Base-by-base conservation (phyloP, 2,329 filamentous ascomycete species). In the Graphiopsis chlorocephala region DNA sequence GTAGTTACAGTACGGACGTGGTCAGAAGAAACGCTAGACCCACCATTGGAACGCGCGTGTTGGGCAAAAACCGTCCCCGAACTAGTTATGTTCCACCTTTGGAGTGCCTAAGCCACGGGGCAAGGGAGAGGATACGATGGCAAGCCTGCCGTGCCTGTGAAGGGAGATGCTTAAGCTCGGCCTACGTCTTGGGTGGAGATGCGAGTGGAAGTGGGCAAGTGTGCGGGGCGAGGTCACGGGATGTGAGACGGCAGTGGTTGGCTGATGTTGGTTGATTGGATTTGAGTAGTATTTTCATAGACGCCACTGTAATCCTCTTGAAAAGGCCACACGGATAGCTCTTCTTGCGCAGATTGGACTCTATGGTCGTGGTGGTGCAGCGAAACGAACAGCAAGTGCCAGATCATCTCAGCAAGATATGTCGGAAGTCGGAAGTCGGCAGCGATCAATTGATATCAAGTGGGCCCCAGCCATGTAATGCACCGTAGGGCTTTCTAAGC, bases 21-120 rank as follows among this genome's bases (percentile, higher is more conserved):
- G 60, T 62, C 60, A 62, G 29, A 53, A 1, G n/a, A 45, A 62
- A 42, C 33, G 33, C 48, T 45, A 55, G 60, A 62, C 60, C 60
- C 60, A 62, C 60, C 60, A 62, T 62, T 62, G 60, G 60, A 35
- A 48, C 23, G 42, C 12, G 29, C 45, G 58, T n/a, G 50, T 29
- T 31, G 50, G 17, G 23, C 50, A 20, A 10, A 45, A n/a, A 10
- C 50, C 50, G 26, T 29, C 11, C 50, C 26, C 26, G 15, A 20
- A 53, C 50, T 53, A 53, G 12, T 45, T 20, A 45, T 45, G 38
- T 45, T 20, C 38, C n/a, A 20, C 38, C 3, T 11, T 29, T 20
- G 50, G 11, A n/a, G 15, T 53, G 50, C 50, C 50, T 53, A 31
- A 23, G 45, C 29, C 47, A 61, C 59, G 59, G 59, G 59, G 15